phyloP scores from a whole-genome alignment of 257 asterid genomes.

The Solanum phureja region DNA sequence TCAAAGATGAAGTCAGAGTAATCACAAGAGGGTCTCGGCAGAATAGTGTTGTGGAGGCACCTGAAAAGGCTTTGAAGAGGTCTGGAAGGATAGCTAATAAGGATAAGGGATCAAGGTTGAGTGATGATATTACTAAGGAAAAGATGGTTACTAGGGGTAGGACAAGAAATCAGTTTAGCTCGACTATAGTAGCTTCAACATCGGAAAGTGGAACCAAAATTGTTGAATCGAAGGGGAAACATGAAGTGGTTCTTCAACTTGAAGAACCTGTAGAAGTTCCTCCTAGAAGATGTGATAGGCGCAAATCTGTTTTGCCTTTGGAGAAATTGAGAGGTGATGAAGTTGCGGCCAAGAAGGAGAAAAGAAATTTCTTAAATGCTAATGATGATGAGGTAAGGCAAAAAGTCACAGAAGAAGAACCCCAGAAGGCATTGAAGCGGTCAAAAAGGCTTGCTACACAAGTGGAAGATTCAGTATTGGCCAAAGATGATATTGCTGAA shows the following conservation, averaged over 20 bases:
- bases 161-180: neutral
- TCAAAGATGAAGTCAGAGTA: slow-evolving; percentile 7
- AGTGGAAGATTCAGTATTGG: slow-evolving; percentile 9
- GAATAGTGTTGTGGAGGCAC: slow-evolving; percentile 10
- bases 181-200: neutral
- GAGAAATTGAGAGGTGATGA: neutral
- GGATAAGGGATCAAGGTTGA: neutral
- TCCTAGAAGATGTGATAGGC: neutral
- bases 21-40: slow-evolving; percentile 12
- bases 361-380: neutral
- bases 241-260: neutral
- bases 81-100: slow-evolving; percentile 4
- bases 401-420: neutral
- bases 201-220: neutral
- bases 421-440: slow-evolving; percentile 19
- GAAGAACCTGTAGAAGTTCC: neutral
- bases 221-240: neutral
- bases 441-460: slow-evolving; percentile 22
- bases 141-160: neutral
- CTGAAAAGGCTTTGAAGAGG: slow-evolving; percentile 4
- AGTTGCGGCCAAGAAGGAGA: slow-evolving; percentile 5
- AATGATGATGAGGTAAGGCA: neutral
- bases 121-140: neutral
- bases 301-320: neutral
- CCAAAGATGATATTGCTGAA: slow-evolving; percentile 1